Base-by-base conservation (phyloP, 192 early-diverging fungal species). In the Backusella mclennaniae region DNA sequence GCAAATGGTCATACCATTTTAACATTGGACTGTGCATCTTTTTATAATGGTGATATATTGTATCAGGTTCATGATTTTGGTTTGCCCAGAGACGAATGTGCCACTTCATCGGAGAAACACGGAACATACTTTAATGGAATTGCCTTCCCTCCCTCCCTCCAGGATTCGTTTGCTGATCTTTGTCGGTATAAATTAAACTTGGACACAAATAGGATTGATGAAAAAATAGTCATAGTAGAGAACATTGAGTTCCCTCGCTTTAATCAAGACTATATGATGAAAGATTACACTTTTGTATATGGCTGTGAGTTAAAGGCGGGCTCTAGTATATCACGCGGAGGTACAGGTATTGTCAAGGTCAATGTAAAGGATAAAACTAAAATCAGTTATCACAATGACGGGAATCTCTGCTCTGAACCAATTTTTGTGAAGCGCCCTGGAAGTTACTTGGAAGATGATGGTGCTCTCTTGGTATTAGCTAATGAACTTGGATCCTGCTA, bases 391-490 rank as follows among this genome's bases (percentile, higher is more conserved):
- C 38, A 38, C 19, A 12, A 67, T 19, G 66, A 75, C 8, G 74
- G 74, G 12, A 52, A 11, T 67, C 4, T 41, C 11, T 75, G 74
- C 63, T 75, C 74, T 23, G 89, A 90, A 36, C 88, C 89, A 0
- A 80, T 90, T 23, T 89, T 90, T 83, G 84, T 89, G 12, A 80
- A 84, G 7, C 77, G 76, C 3, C 89, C 89, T 0, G 80, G 85
- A 9, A 78, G 66, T 7, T 79, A 52, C 0, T 66, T 67, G 7
- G 89, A 90, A 71, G 89, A 90, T 56, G 89, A 90, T 69, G 89
- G 88, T 63, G 84, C 88, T 3, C 44, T 90, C 9, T 69, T 90
- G 33, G 84, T 77, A n/a, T 73, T 90, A 67, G 84, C 82, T 6
- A 73, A 79, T 68, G 39, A 74, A 36, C 36, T 69, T 6, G 75